These are phyloP conservation scores for Tylopilus rubrobrunneus DNA, from an alignment of 768 basidiomycete genomes.

Conservation along the genomic window DNA sequence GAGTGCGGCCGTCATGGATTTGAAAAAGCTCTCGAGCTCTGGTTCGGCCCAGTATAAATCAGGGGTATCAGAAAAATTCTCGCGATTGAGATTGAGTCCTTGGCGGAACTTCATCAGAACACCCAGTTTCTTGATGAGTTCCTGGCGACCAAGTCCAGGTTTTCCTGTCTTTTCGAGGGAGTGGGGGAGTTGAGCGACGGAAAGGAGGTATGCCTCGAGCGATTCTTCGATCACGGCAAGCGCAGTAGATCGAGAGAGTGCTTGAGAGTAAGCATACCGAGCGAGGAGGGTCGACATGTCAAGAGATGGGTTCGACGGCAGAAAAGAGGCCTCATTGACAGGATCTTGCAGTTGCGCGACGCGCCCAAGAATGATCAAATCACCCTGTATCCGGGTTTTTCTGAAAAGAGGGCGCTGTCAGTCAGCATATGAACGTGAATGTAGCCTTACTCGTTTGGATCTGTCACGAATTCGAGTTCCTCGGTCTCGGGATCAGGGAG, in stretches of 20 bases:
- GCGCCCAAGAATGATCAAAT: slow-evolving; percentile 84
- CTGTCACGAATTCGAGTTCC: slow-evolving; percentile 89
- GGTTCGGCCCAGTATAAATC: slow-evolving; percentile 97
- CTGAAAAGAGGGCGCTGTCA: slow-evolving; percentile 35
- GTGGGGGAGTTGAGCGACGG: slow-evolving; percentile 76
- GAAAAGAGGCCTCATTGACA: slow-evolving; percentile 40
- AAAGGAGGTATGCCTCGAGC: slow-evolving; percentile 77
- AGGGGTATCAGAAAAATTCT: slow-evolving; percentile 85
- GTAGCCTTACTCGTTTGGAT: slow-evolving; percentile 72
- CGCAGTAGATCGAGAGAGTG: slow-evolving; percentile 83
- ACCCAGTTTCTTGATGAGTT: slow-evolving; percentile 89
- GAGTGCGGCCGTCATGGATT: slow-evolving; percentile 77
- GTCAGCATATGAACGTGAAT: slow-evolving; percentile 1
- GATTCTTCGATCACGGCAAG: slow-evolving; percentile 84
- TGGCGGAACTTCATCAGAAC: slow-evolving; percentile 90
- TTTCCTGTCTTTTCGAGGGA: slow-evolving; percentile 75
- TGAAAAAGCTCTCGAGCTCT: slow-evolving; percentile 85
- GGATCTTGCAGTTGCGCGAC: slow-evolving; percentile 55
- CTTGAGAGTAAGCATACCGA: slow-evolving; percentile 89
- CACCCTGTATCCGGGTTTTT: slow-evolving; percentile 83
- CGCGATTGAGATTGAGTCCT: slow-evolving; percentile 82
- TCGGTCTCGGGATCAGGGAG: slow-evolving; percentile 76
- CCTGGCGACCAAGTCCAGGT: slow-evolving; percentile 75
- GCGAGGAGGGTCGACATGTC: slow-evolving; percentile 74
- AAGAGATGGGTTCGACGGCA: slow-evolving; percentile 49